These are phyloP conservation scores for Moniliella sp. DNA, from an alignment of 1,284 basidiomycete species.

Conservation along the genomic window DNA sequence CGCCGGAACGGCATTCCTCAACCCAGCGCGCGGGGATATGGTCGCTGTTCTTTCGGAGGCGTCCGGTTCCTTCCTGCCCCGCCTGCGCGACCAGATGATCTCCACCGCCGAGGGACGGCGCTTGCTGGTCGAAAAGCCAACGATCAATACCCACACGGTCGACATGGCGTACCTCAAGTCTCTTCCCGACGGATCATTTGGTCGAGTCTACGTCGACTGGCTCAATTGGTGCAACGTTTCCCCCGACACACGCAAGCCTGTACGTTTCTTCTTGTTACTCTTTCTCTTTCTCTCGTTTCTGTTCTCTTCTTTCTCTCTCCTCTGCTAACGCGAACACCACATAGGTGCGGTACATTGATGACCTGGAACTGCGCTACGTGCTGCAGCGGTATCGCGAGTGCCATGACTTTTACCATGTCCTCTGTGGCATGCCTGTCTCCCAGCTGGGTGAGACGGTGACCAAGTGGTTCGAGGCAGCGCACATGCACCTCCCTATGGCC, in stretches of 20 bases:
- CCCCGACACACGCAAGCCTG: conserved; percentile 76
- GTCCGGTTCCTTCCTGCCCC: conserved; percentile 59
- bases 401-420: conserved; percentile 78
- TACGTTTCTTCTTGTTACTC: too few relatives aligned
- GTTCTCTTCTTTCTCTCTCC: too few relatives aligned
- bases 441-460: conserved; percentile 82
- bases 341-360: conserved; percentile 76
- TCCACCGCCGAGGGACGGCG: conserved; percentile 41
- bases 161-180: conserved; percentile 47
- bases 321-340: not conserved
- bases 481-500: conserved; percentile 73
- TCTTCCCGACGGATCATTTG: conserved; percentile 61
- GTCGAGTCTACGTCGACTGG: conserved; percentile 72
- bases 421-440: conserved; percentile 65
- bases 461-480: conserved; percentile 83
- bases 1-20: conserved; percentile 56
- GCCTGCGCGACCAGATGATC: conserved; percentile 58
- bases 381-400: conserved; percentile 95
- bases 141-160: conserved; percentile 56
- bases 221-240: conserved; percentile 70
- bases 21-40: conserved; percentile 73
- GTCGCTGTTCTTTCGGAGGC: conserved; percentile 76
- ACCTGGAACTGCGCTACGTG: conserved; percentile 49
- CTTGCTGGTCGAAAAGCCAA: conserved; percentile 61
- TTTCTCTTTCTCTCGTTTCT: not conserved